Evolutionary conservation across 192 early-diverging fungal genomes (phyloP).

Genomic region (Phlyctochytrium planicorne): DNA sequence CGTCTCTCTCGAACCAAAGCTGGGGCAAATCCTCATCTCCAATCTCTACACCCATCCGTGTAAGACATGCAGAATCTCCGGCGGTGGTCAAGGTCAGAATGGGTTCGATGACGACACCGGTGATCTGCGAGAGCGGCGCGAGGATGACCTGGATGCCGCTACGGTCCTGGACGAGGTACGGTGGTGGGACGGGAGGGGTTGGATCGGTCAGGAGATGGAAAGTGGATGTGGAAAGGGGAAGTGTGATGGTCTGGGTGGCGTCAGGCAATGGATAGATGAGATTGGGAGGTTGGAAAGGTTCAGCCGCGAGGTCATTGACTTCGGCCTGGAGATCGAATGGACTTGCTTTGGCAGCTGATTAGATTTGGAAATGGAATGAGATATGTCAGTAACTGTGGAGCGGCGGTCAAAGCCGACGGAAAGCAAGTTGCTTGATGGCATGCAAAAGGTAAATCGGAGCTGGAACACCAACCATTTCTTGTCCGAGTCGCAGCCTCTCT

Average conservation of each 20-base stretch:
- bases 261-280: no score
- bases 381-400: no score
- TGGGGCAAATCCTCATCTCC: constrained; percentile 28
- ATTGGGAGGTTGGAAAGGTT: no score
- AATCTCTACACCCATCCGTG: constrained; percentile 13
- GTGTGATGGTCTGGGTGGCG: neutral
- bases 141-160: neutral
- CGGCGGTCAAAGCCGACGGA: no score
- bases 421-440: no score
- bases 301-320: no score
- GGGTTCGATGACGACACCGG: neutral
- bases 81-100: constrained; percentile 15
- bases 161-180: neutral
- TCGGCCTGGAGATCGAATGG: no score
- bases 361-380: no score
- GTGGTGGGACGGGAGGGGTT: neutral
- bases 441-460: no score
- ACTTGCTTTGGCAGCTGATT: no score
- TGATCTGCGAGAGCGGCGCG: neutral
- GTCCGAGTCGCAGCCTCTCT: constrained; percentile 11
- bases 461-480: constrained; percentile 23
- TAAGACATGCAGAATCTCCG: constrained; percentile 26
- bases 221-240: neutral
- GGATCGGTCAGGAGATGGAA: neutral
- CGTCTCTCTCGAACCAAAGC: constrained; percentile 36